Conservation (phyloP, 1,139 yeast genomes). For the Kazachstania sp. region DNA sequence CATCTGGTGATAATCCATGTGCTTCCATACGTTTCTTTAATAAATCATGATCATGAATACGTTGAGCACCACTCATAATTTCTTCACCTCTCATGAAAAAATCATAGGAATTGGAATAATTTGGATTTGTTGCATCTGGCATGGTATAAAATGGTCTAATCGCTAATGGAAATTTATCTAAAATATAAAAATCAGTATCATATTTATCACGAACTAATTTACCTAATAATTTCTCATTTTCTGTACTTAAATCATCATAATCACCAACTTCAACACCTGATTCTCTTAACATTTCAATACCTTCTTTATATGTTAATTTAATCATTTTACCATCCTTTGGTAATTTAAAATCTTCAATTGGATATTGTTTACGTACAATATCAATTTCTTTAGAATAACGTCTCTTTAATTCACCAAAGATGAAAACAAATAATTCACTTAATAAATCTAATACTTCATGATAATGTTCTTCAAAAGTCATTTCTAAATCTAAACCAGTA, state of each 20-base stretch:
- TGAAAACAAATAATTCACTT: conserved; percentile 79
- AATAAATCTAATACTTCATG: conserved; percentile 85
- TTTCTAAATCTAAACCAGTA: conserved; percentile 93
- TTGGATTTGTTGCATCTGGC: conserved; percentile 92
- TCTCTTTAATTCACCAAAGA: conserved; percentile 71
- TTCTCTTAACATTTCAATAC: conserved; percentile 75
- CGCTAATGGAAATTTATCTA: conserved; percentile 95
- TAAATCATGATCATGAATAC: conserved; percentile 87
- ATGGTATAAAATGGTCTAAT: conserved; percentile 97
- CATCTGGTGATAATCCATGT: conserved; percentile 73
- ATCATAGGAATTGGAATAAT: conserved; percentile 91
- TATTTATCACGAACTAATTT: conserved; percentile 84
- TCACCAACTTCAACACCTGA: conserved; percentile 74
- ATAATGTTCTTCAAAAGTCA: conserved; percentile 97
- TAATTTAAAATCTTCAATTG: conserved; percentile 92
- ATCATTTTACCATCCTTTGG: conserved; percentile 90
- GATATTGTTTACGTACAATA: conserved; percentile 86
- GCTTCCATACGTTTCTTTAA: conserved; percentile 72
- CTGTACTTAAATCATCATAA: conserved; percentile 84
- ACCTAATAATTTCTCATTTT: conserved; percentile 89
- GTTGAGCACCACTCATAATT: conserved; percentile 97
- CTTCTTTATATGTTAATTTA: conserved; percentile 81
- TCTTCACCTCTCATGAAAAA: conserved; percentile 99
- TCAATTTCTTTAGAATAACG: conserved; percentile 82
- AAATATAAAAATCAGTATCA: conserved; percentile 93